These are phyloP conservation scores for Colletotrichum somersetense DNA, from an alignment of 2,329 filamentous ascomycete genomes.

Conservation along the genomic window DNA sequence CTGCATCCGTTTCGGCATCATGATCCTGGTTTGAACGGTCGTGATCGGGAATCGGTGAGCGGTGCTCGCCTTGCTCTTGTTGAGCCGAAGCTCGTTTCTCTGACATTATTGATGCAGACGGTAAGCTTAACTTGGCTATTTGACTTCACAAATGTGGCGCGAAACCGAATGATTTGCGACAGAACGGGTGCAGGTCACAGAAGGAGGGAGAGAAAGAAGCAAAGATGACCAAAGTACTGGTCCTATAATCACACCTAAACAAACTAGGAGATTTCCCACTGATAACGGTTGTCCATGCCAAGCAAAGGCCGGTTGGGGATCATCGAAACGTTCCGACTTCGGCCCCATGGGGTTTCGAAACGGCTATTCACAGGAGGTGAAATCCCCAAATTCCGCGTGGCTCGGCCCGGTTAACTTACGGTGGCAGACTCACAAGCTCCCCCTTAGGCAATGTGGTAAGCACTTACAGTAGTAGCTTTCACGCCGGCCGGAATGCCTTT, in stretches of 20 bases:
- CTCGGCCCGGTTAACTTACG: not conserved
- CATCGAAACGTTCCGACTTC: constrained; percentile 17
- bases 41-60: not conserved
- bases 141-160: not conserved
- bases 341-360: not conserved
- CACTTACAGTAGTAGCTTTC: not conserved
- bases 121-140: too few relatives aligned
- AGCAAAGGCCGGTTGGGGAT: not conserved
- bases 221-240: too few relatives aligned
- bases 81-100: not conserved
- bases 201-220: not conserved
- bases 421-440: not conserved
- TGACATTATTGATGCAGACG: not conserved
- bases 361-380: not conserved
- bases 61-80: not conserved
- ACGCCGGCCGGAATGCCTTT: not conserved
- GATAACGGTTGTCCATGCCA: constrained; percentile 4
- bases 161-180: not conserved
- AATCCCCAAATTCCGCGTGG: not conserved
- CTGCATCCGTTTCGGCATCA: not conserved
- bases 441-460: not conserved
- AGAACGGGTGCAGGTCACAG: not conserved
- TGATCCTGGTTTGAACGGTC: not conserved
- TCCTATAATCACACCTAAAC: too few relatives aligned
- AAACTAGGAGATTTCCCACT: not conserved